phyloP scores from a whole-genome alignment of 805 yeast genomes.

The Zygotorulaspora florentina region DNA sequence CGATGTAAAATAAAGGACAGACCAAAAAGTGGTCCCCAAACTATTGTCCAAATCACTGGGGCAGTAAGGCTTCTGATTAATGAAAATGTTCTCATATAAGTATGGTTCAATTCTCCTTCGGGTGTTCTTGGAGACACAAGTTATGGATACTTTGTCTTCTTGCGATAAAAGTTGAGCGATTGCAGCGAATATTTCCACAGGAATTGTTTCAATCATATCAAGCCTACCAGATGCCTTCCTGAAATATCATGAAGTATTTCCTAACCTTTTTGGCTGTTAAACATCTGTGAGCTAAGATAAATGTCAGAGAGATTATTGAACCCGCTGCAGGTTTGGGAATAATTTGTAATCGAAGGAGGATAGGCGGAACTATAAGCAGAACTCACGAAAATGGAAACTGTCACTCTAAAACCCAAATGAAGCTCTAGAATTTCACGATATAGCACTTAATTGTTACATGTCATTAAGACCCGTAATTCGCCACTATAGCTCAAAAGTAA shows the following conservation, averaged over 20 bases:
- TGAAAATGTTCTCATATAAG: conserved; percentile 24
- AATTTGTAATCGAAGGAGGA: too few species aligned
- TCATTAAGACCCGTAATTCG: too few species aligned
- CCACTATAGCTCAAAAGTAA: too few species aligned
- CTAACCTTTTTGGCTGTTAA: too few species aligned
- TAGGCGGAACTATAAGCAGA: too few species aligned
- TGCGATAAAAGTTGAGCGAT: conserved; percentile 21
- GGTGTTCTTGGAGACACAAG: conserved; percentile 21
- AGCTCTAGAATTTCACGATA: too few species aligned
- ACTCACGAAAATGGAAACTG: too few species aligned
- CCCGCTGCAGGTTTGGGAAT: too few species aligned
- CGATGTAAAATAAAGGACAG: conserved; percentile 20
- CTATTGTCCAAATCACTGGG: conserved; percentile 25
- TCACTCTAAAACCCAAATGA: too few species aligned
- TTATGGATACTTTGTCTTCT: conserved; percentile 25
- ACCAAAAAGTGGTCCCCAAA: conserved; percentile 29
- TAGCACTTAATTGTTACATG: background rate
- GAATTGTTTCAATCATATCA: conserved; percentile 24
- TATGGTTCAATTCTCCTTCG: conserved; percentile 17
- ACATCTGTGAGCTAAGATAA: too few species aligned
- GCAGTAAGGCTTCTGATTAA: conserved; percentile 26
- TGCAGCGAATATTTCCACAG: conserved; percentile 21
- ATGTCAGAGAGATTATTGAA: too few species aligned
- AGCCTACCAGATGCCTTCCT: background rate
- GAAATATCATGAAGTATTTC: too few species aligned